Base-by-base conservation (phyloP, 495 filamentous ascomycete species). In the Neurospora sp. region DNA sequence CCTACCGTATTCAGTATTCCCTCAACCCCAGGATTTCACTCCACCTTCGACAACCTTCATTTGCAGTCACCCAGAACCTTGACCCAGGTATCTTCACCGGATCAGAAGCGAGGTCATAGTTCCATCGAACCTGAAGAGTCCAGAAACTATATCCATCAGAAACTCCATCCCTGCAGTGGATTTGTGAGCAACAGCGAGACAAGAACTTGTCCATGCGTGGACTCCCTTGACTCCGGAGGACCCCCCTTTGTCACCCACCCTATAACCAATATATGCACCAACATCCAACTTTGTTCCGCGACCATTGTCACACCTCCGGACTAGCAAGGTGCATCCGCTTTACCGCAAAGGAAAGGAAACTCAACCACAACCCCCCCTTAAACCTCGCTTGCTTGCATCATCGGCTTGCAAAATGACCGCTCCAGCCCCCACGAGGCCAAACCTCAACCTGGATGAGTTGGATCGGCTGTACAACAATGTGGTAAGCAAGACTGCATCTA, bases 391-490 rank as follows among this genome's bases (percentile, higher is more conserved):
- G 53, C 53, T 65, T 65, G 53, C 53, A 65, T 65, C 53, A 65
- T 35, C 53, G 27, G 53, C 53, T 65, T 17, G n/a, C 70, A 78
- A 59, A 14, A 86, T 86, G 84, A 76, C 83, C 6, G 74, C 76
- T 59, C 73, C 74, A 38, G 82, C 74, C 53, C 77, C 70, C 45
- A 77, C 45, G 71, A 78, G 10, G 77, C 84, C 72, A 27, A 35
- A 65, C 27, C 27, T 65, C 53, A 65, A 65, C 53, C 70, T 87
- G 31, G 81, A 86, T 69, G 71, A 79, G 40, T 74, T 87, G 31
- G 80, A 84, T 71, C 77, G 81, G 41, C 82, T 83, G 76, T 78
- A 86, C 70, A 84, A 83, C 71, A 84, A 83, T 48, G 79, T 87
- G 73, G 85, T 86, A 74, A 77, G 85, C 77, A 48, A 12, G 10